Evolutionary conservation across 257 asterid genomes (phyloP).

Genomic region (Capsicum baccatum): DNA sequence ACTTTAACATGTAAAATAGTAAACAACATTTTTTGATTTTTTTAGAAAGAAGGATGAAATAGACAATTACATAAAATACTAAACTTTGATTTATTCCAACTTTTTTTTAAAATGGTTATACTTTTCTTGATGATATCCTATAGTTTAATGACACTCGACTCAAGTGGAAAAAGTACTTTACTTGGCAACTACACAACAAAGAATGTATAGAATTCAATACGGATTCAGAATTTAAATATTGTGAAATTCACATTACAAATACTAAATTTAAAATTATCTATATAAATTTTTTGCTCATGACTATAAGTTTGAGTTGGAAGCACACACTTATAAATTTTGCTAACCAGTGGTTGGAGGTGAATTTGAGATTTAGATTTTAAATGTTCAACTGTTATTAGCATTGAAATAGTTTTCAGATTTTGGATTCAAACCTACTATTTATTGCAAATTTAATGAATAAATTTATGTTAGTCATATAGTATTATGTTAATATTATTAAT

Average conservation of each 20-base stretch:
- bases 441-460: neutral
- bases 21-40: neutral
- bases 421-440: neutral
- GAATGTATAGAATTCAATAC: neutral
- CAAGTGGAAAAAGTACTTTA: slow-evolving; percentile 19
- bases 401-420: neutral
- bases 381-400: neutral
- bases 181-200: neutral
- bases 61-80: neutral
- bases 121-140: slow-evolving; percentile 16
- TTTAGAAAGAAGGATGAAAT: neutral
- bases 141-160: neutral
- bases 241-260: neutral
- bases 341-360: neutral
- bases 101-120: neutral
- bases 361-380: neutral
- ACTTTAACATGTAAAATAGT: neutral
- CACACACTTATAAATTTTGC: neutral
- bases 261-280: neutral
- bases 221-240: neutral
- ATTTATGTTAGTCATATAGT: neutral
- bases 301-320: neutral
- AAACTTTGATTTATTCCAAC: slow-evolving; percentile 13
- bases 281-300: neutral
- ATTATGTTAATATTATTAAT: too few species aligned